A percentile compares a stretch with the other conserved stretches of the same genome.
These are phyloP conservation scores for Gastrolobium villosum DNA, from an alignment of 306 rosid genomes.

Conservation along the genomic window DNA sequence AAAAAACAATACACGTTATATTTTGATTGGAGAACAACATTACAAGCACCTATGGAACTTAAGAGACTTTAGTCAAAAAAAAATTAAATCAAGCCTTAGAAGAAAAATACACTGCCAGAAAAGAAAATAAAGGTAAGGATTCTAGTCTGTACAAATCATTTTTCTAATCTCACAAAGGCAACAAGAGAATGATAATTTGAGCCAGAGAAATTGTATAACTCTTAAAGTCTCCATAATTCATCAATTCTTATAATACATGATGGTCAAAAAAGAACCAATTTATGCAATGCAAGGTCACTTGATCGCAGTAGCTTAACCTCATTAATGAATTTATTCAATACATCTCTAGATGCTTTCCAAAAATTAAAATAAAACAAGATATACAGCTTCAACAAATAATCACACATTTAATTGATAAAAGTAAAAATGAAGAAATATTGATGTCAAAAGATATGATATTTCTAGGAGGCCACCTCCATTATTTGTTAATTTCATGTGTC, in stretches of 20 bases:
- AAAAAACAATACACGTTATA: background rate
- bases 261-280: slow-evolving; percentile 6
- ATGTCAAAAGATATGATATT: slow-evolving; percentile 9
- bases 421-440: background rate
- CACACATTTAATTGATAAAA: slow-evolving; percentile 16
- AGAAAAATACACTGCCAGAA: background rate
- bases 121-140: background rate
- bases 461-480: background rate
- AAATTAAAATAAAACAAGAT: background rate
- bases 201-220: background rate
- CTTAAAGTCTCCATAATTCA: background rate
- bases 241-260: background rate
- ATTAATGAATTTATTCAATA: slow-evolving; percentile 7
- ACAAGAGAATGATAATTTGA: background rate
- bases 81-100: slow-evolving; percentile 14
- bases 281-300: slow-evolving; percentile 26
- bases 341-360: background rate
- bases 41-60: background rate
- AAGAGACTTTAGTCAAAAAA: background rate
- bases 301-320: slow-evolving; percentile 31
- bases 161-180: slow-evolving; percentile 8
- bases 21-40: slow-evolving; percentile 4
- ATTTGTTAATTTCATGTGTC: background rate
- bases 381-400: background rate
- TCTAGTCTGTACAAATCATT: slow-evolving; percentile 4